Percentiles rank a stretch among this genome's conserved stretches.
Evolutionary conservation across 2,329 filamentous ascomycete genomes (phyloP).

Genomic region (Botrytis fabae): DNA sequence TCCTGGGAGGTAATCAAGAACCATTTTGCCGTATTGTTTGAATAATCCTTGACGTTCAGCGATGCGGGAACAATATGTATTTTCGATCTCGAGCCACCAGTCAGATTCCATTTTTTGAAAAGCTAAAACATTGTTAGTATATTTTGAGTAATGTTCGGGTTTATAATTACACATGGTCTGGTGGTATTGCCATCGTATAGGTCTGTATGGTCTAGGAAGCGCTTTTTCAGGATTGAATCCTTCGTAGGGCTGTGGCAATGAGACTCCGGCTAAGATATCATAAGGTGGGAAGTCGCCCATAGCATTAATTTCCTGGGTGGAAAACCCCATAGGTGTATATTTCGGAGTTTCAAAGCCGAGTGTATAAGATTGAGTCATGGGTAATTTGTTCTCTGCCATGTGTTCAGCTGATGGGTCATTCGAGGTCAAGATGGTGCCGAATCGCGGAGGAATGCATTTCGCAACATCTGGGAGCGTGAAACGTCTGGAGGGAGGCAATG

Average conservation of each 20-base stretch:
- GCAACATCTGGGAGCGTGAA: slow-evolving; percentile 34
- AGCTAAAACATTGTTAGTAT: slow-evolving; percentile 49
- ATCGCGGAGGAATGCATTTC: slow-evolving; percentile 26
- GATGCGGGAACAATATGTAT: slow-evolving; percentile 67
- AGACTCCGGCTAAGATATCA: slow-evolving; percentile 70
- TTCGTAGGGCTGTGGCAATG: slow-evolving; percentile 62
- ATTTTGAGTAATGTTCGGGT: not conserved
- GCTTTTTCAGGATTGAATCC: slow-evolving; percentile 70
- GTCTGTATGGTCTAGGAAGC: slow-evolving; percentile 72
- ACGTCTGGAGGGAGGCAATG: slow-evolving; percentile 38
- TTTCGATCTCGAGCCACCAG: slow-evolving; percentile 89
- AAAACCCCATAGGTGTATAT: slow-evolving; percentile 69
- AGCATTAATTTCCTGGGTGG: slow-evolving; percentile 65
- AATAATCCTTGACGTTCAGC: slow-evolving; percentile 67
- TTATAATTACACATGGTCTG: slow-evolving; percentile 80
- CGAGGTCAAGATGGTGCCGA: slow-evolving; percentile 28
- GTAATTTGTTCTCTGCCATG: slow-evolving; percentile 31
- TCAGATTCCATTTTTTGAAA: slow-evolving; percentile 75
- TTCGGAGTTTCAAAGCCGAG: slow-evolving; percentile 38
- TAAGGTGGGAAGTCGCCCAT: slow-evolving; percentile 82
- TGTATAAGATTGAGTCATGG: slow-evolving; percentile 34
- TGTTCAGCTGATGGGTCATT: slow-evolving; percentile 29
- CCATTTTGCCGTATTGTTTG: slow-evolving; percentile 58
- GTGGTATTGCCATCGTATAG: slow-evolving; percentile 81
- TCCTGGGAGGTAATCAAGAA: slow-evolving; percentile 70